These are phyloP conservation scores for Baudoinia panamericana DNA, from an alignment of 495 filamentous ascomycete genomes.

Conservation along the genomic window DNA sequence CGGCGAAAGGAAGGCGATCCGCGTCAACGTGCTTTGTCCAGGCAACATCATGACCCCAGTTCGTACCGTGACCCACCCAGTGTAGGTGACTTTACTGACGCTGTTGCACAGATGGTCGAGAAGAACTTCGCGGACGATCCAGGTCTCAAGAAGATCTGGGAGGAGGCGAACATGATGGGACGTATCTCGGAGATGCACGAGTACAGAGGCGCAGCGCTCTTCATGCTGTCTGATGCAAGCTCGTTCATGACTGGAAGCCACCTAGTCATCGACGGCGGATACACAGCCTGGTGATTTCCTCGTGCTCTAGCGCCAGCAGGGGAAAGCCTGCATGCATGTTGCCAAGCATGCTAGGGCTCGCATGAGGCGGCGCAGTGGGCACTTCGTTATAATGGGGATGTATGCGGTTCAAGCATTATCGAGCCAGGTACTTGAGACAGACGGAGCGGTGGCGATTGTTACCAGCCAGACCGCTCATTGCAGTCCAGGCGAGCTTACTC, in stretches of 20 bases:
- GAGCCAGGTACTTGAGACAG: too few species aligned
- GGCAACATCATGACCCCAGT: slow-evolving; percentile 57
- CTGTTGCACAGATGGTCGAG: slow-evolving; percentile 41
- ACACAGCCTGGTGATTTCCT: slow-evolving; percentile 15
- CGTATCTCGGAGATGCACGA: slow-evolving; percentile 30
- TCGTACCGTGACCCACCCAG: background rate
- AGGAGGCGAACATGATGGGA: slow-evolving; percentile 49
- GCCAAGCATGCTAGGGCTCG: too few species aligned
- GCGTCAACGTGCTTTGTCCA: slow-evolving; percentile 57
- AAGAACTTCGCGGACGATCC: slow-evolving; percentile 54
- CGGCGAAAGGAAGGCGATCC: slow-evolving; percentile 38
- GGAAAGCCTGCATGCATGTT: too few species aligned
- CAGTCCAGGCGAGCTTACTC: too few species aligned
- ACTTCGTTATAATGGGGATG: too few species aligned
- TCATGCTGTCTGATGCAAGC: slow-evolving; percentile 50
- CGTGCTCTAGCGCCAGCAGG: background rate
- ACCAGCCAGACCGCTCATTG: too few species aligned
- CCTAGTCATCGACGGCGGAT: slow-evolving; percentile 37
- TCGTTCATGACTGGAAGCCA: slow-evolving; percentile 60
- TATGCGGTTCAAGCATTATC: too few species aligned
- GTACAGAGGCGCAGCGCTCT: slow-evolving; percentile 50
- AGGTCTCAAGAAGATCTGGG: slow-evolving; percentile 45
- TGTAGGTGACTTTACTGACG: background rate
- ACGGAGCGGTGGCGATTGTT: too few species aligned
- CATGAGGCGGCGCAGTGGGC: too few species aligned